Evolutionary conservation across 2,329 filamentous ascomycete species (phyloP).

Genomic region (Fusarium beomiforme): DNA sequence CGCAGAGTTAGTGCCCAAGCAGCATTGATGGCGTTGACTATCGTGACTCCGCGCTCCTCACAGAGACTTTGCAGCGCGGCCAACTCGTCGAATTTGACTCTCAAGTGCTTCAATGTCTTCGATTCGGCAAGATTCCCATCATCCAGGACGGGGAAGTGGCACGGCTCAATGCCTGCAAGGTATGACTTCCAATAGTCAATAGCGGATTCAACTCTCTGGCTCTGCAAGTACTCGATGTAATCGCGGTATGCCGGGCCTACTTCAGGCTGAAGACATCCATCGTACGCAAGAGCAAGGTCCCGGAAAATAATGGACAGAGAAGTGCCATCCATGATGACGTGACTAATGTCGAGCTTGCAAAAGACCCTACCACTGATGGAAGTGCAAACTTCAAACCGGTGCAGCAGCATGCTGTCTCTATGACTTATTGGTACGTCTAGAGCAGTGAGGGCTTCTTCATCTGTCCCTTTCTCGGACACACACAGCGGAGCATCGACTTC

Average conservation of each 20-base stretch:
- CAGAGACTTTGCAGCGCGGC: conserved; percentile 14
- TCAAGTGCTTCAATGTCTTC: conserved; percentile 28
- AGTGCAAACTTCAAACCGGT: conserved; percentile 31
- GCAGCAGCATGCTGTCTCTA: conserved; percentile 1
- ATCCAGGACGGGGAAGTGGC: conserved; percentile 30
- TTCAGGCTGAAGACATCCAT: not conserved
- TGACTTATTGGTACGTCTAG: conserved; percentile 10
- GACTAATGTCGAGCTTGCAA: conserved; percentile 37
- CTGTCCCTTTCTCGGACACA: conserved; percentile 13
- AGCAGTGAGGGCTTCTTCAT: conserved; percentile 13
- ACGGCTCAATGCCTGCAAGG: conserved; percentile 24
- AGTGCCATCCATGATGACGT: conserved; percentile 36
- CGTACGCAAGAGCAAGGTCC: conserved; percentile 29
- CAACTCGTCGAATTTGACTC: conserved; percentile 31
- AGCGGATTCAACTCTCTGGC: not conserved
- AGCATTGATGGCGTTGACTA: conserved; percentile 34
- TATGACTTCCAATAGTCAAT: conserved; percentile 33
- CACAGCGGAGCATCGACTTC: conserved; percentile 10
- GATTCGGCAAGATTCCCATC: conserved; percentile 9
- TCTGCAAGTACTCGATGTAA: conserved; percentile 24
- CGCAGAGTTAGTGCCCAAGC: conserved; percentile 35
- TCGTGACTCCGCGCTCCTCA: conserved; percentile 16
- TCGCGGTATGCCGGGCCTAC: conserved; percentile 30
- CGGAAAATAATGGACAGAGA: conserved; percentile 36
- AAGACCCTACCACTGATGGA: conserved; percentile 37